Base-by-base conservation (phyloP, 768 basidiomycete genomes). In the Pisolithus orientalis region DNA sequence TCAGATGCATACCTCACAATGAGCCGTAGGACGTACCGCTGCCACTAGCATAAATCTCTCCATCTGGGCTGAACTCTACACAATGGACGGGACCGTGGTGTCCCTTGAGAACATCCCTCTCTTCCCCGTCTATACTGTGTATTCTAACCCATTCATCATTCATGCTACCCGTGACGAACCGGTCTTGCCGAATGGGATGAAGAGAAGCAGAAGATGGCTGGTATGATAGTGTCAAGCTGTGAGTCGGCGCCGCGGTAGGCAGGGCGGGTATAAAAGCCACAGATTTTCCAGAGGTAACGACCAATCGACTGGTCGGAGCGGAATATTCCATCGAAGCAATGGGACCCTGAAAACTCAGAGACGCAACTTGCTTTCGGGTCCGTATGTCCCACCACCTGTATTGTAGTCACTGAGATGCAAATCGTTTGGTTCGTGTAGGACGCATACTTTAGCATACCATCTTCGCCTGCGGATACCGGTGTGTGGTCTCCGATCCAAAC, bases 1-100 rank as follows among this genome's bases (percentile, higher is more conserved):
- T 51, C 50, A 45, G 39, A 28, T 49, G 13, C 10, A 9, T 8
- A 47, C 51, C 45, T 49, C 50, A 42, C 46, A 56, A 14, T 42
- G 54, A 52, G 17, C 39, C 52, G 39, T 38, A 47, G 49, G 24
- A 81, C 90, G 74, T 68, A 86, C 95, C 95, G 61, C 91, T 94
- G 47, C 95, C 96, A 62, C 90, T 94, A 34, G 95, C 95, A 67
- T 91, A 98, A 76, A 96, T 81, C 74, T 98, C 96, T 24, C 95
- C 95, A 65, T 98, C 95, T 0, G 95, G 95, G 64, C 88, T 91
- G 69, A 86, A 95, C 61, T 90, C 87, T 44, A 95, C 87, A 50
- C 90, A 91, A 61, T 95, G 93, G 16, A 98, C 94, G 17, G 95
- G 94, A 24, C 95, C 96, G 65, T 98, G 96, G 63, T 98, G 96